Evolutionary conservation across 2,329 filamentous ascomycete genomes (phyloP), one percentile per base, ranked within the genome.

Genomic region (Colletotrichum lupini): DNA sequence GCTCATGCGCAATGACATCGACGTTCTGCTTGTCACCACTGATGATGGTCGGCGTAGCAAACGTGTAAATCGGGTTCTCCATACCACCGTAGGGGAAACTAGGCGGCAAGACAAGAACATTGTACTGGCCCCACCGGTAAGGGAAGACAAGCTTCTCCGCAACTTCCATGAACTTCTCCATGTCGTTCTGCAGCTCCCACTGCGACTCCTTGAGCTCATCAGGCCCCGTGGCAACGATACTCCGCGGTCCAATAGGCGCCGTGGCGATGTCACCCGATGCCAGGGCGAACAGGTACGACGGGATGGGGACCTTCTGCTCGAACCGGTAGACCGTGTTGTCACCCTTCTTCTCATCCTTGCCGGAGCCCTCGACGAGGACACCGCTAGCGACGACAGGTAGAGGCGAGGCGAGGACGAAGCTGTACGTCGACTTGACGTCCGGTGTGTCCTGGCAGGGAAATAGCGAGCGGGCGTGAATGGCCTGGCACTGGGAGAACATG

Each of bases 381-480:
- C 97, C 97, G 79, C 95, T 97, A 37, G 96, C 95, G 69, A 98
- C 91, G n/a, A 98, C 95, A 0, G 95, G 95, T 16, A 98, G 89
- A 5, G 93, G 91, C 28, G 95, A 98, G 30, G 92, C 92, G 79
- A 99, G 93, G 79, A 92, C 93, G 86, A 98, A 98, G 75, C 92
- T 92, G 83, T 95, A 95, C 1, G 95, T 97, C n/a, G 94, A 95
- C 86, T 99, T 99, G 78, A 98, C 94, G 81, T 98, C 96, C 3
- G 97, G 97, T 1, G 97, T 98, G 81, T 99, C 97, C 85, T 98
- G 96, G 83, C 96, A 98, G 7, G 97, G 97, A 82, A 98, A 97
- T 74, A 98, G 90, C 60, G 95, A 97, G 73, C 97, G 92, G 56
- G 94, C 95, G 79, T 98, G 95, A 79, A 98, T 98, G 67, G 96